Conservation (phyloP, 176 grass and related monocot species). For the Hyparrhenia diplandra region DNA sequence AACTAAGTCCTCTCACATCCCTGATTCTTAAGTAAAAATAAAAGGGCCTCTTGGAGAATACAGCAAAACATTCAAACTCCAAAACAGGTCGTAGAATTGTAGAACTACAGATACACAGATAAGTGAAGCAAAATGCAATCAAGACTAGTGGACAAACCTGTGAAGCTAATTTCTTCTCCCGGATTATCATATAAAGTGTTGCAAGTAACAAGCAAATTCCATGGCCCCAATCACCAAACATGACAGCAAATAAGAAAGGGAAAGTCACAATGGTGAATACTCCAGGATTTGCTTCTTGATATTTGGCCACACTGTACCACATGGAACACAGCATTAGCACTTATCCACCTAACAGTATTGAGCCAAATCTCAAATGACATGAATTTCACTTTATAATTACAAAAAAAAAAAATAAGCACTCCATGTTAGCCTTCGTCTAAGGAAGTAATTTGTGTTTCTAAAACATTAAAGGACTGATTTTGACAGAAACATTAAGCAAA, state of each 20-base stretch:
- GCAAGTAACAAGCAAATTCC: slow-evolving; percentile 76
- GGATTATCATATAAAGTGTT: slow-evolving; percentile 58
- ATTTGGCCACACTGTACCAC: slow-evolving; percentile 78
- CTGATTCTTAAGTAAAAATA: background rate
- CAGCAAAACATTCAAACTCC: background rate
- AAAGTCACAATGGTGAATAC: slow-evolving; percentile 93
- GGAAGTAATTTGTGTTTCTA: background rate
- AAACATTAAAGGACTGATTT: background rate
- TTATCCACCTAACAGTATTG: slow-evolving; percentile 5
- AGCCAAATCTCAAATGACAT: background rate
- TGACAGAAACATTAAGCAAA: background rate
- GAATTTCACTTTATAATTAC: background rate
- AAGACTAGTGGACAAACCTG: slow-evolving; percentile 50
- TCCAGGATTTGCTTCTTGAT: slow-evolving; percentile 93
- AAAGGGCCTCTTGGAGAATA: background rate
- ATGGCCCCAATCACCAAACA: slow-evolving; percentile 99
- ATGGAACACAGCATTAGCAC: slow-evolving; percentile 28
- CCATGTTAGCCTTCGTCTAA: background rate
- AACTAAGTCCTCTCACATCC: background rate
- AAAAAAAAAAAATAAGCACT: slow-evolving; percentile 7
- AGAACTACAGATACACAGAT: background rate
- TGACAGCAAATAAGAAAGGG: slow-evolving; percentile 94
- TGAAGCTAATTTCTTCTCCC: slow-evolving; percentile 89
- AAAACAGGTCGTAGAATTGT: background rate
- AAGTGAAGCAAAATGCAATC: slow-evolving; percentile 16